A percentile compares a stretch with the other conserved stretches of the same genome.
phyloP scores from a whole-genome alignment of 2,329 filamentous ascomycete species.

The Dactylellina cionopaga region DNA sequence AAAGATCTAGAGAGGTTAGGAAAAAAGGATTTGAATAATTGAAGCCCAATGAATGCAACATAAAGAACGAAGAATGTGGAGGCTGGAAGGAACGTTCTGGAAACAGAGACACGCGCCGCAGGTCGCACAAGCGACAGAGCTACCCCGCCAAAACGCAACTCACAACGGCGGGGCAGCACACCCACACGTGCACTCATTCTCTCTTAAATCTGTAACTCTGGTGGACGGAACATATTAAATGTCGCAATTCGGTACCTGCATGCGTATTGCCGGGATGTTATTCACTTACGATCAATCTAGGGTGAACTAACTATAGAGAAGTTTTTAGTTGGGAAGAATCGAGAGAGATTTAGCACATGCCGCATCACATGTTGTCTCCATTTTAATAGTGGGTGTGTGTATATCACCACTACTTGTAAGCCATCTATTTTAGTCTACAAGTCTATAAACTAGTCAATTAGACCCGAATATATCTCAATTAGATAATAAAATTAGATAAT shows the following conservation, averaged over 20 bases:
- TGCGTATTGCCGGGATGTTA: too few relatives aligned
- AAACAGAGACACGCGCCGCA: slow-evolving; percentile 16
- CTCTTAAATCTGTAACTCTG: too few relatives aligned
- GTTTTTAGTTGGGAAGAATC: too few relatives aligned
- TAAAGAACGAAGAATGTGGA: neutral
- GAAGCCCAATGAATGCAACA: too few relatives aligned
- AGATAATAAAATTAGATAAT: neutral
- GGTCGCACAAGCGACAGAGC: slow-evolving; percentile 41
- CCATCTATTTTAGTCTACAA: too few relatives aligned
- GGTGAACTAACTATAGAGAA: neutral
- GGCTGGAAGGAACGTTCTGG: slow-evolving; percentile 49
- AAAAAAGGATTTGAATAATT: slow-evolving; percentile 8
- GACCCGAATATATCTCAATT: neutral
- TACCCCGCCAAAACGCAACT: slow-evolving; percentile 49
- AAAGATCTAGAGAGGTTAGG: neutral
- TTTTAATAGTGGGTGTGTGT: too few relatives aligned
- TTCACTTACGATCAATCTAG: too few relatives aligned
- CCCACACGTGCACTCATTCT: too few relatives aligned
- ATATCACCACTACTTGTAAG: too few relatives aligned
- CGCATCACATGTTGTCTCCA: too few relatives aligned
- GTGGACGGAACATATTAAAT: neutral
- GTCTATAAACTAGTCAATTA: too few relatives aligned
- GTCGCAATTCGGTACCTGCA: slow-evolving; percentile 42
- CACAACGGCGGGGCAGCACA: slow-evolving; percentile 39
- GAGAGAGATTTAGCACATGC: too few relatives aligned